These are phyloP conservation scores for Candida sakaeoensis DNA, from an alignment of 805 yeast species.

Conservation along the genomic window DNA sequence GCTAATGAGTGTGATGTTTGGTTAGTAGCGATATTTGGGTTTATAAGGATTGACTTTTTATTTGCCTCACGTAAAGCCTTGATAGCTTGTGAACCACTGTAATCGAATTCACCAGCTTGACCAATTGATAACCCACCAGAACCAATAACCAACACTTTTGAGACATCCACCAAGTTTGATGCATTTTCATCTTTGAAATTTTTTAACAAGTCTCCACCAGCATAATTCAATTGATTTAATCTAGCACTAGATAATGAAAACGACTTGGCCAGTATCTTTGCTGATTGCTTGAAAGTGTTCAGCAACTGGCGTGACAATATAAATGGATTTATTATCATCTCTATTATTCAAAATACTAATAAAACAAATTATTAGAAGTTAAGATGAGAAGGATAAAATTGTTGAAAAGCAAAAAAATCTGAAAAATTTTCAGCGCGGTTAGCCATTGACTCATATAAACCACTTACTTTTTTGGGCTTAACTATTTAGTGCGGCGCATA, in stretches of 20 bases:
- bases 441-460: constrained; percentile 2
- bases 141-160: constrained; percentile 87
- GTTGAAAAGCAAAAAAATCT: constrained; percentile 2
- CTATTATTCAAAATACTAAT: neutral
- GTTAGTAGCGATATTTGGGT: constrained; percentile 95
- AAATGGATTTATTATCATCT: constrained; percentile 2
- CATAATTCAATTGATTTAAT: constrained; percentile 37
- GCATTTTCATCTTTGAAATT: constrained; percentile 58
- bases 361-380: neutral
- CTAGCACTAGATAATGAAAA: constrained; percentile 4
- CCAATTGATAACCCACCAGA: constrained; percentile 98
- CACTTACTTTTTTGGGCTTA: neutral
- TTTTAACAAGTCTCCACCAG: constrained; percentile 59
- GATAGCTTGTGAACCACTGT: constrained; percentile 96
- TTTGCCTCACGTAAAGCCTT: constrained; percentile 91
- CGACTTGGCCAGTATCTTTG: constrained; percentile 3
- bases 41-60: constrained; percentile 79
- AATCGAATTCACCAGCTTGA: constrained; percentile 98
- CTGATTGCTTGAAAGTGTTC: neutral
- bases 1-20: constrained; percentile 95
- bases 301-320: constrained; percentile 1
- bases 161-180: constrained; percentile 72
- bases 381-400: constrained; percentile 1
- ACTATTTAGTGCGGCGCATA: neutral
- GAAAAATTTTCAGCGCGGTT: constrained; percentile 9